Evolutionary conservation across 225 moss, liverwort and hornwort genomes (phyloP).

Genomic region (Rhytidiadelphus loreus): DNA sequence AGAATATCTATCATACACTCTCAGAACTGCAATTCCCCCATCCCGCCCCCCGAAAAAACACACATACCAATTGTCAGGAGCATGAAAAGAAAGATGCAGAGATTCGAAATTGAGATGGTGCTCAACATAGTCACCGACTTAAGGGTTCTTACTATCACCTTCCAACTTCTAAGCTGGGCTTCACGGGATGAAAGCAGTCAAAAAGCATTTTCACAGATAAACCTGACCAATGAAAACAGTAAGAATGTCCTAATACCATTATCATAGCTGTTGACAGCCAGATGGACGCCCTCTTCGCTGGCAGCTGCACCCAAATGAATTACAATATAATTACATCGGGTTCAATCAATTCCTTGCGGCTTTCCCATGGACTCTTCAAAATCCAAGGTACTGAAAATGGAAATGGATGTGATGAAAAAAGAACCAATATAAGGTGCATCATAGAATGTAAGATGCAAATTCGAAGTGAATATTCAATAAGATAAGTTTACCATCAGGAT

Average conservation of each 20-base stretch:
- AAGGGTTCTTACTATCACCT: not conserved
- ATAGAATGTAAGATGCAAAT: not conserved
- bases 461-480: not conserved
- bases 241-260: slow-evolving; percentile 23
- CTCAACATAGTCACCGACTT: not conserved
- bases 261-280: slow-evolving; percentile 93
- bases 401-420: not conserved
- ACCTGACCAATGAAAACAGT: not conserved
- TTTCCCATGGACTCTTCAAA: not conserved
- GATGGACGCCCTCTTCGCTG: slow-evolving; percentile 54
- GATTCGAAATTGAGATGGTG: not conserved
- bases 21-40: slow-evolving; percentile 47
- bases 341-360: not conserved
- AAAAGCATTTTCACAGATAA: not conserved
- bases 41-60: not conserved
- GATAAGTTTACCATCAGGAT: slow-evolving; percentile 46
- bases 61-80: not conserved
- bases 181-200: not conserved
- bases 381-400: not conserved
- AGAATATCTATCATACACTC: slow-evolving; percentile 78
- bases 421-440: not conserved
- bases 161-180: not conserved
- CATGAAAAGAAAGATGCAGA: not conserved
- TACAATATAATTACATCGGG: not conserved
- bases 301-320: slow-evolving; percentile 14